Conservation (phyloP, 306 rosid genomes). For the Oxytropis ochrocephala region DNA sequence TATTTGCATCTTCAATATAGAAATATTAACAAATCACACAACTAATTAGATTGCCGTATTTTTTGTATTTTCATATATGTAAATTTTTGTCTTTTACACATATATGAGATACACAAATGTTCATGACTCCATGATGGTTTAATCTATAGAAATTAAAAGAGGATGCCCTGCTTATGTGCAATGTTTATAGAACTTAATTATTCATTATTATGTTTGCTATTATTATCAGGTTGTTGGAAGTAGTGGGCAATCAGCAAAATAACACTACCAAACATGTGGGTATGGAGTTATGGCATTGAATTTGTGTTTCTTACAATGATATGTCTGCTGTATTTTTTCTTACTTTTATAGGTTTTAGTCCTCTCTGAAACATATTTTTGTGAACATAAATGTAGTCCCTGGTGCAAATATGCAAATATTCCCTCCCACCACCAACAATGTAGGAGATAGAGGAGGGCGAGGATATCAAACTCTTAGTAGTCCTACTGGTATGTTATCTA, state of each 20-base stretch:
- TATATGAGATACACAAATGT: too few species aligned
- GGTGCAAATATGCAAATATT: conserved; percentile 75
- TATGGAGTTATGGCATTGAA: conserved; percentile 27
- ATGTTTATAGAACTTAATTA: too few species aligned
- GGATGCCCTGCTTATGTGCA: too few species aligned
- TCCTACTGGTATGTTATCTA: conserved; percentile 54
- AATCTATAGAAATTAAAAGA: too few species aligned
- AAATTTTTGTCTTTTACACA: too few species aligned
- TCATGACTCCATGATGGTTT: too few species aligned
- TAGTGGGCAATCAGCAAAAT: too few species aligned
- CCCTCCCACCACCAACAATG: conserved; percentile 63
- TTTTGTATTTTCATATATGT: too few species aligned
- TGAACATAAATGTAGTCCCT: conserved; percentile 35
- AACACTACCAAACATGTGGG: conserved; percentile 50
- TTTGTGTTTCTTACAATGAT: neutral
- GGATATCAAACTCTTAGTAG: conserved; percentile 71
- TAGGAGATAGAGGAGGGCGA: conserved; percentile 52
- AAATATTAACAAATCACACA: too few species aligned
- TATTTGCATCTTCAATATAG: too few species aligned
- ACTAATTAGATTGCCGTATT: too few species aligned
- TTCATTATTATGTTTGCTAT: conserved; percentile 50
- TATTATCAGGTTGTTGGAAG: too few species aligned
- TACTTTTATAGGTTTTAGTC: conserved; percentile 8
- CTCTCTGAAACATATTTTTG: neutral
- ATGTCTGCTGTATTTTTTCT: neutral